These are phyloP conservation scores for Tolypocladium ovalisporum DNA, from an alignment of 2,329 filamentous ascomycete species.

Conservation along the genomic window DNA sequence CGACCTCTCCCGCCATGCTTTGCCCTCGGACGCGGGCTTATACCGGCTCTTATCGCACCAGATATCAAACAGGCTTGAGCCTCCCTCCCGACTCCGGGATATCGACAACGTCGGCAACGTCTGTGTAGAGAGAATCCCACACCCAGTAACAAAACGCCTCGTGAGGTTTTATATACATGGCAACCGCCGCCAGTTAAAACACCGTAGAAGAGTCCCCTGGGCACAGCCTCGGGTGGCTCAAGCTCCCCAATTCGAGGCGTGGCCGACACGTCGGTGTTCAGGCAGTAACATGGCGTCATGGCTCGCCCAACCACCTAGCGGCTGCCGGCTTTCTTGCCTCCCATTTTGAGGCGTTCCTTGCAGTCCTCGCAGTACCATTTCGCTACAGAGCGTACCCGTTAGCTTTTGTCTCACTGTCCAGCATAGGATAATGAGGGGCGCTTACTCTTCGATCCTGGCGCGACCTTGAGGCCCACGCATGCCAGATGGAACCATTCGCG, in stretches of 20 bases:
- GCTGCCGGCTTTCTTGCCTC: slow-evolving; percentile 39
- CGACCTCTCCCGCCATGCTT: neutral
- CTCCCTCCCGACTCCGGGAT: neutral
- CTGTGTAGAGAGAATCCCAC: neutral
- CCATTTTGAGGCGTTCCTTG: slow-evolving; percentile 51
- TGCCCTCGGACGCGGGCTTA: neutral
- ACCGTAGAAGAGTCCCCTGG: neutral
- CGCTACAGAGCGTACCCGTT: slow-evolving; percentile 29
- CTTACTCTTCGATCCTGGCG: slow-evolving; percentile 66
- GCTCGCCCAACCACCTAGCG: slow-evolving; percentile 21
- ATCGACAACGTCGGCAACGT: neutral
- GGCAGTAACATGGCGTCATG: neutral
- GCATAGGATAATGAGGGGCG: slow-evolving; percentile 9
- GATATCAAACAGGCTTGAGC: neutral
- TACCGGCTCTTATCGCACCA: neutral
- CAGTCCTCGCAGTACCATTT: slow-evolving; percentile 80
- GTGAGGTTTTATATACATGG: neutral
- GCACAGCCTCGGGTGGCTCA: neutral
- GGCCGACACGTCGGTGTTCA: neutral
- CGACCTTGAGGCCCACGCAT: slow-evolving; percentile 69
- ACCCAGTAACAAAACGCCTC: neutral
- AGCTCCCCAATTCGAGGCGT: neutral
- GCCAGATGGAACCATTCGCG: slow-evolving; percentile 78
- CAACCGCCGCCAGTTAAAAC: neutral
- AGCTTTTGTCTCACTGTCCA: neutral